Evolutionary conservation across 805 yeast species (phyloP).

Genomic region (Metschnikowia similis): DNA sequence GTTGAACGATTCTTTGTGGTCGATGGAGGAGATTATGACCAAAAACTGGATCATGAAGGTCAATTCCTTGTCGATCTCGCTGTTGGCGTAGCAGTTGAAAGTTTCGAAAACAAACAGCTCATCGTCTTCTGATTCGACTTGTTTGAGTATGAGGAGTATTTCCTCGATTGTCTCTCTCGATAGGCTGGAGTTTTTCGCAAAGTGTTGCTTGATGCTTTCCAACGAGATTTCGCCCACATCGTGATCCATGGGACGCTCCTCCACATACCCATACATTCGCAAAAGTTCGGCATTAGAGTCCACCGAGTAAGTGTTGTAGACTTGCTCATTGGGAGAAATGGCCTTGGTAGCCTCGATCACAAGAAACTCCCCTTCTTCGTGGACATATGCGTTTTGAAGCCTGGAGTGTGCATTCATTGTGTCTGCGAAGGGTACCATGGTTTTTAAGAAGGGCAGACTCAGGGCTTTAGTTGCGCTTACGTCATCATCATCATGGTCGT

Average conservation of each 20-base stretch:
- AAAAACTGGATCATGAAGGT: slow-evolving; percentile 51
- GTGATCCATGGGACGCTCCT: slow-evolving; percentile 60
- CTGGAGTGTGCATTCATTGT: slow-evolving; percentile 82
- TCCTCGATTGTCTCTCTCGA: slow-evolving; percentile 29
- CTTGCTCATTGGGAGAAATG: slow-evolving; percentile 65
- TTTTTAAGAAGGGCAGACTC: slow-evolving; percentile 46
- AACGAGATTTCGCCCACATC: slow-evolving; percentile 79
- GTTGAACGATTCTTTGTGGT: slow-evolving; percentile 22
- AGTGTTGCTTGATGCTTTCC: slow-evolving; percentile 34
- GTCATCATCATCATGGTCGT: slow-evolving; percentile 15
- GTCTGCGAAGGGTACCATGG: slow-evolving; percentile 94
- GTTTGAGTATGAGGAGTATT: slow-evolving; percentile 27
- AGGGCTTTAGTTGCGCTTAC: background rate
- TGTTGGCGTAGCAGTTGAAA: slow-evolving; percentile 57
- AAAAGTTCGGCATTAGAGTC: slow-evolving; percentile 87
- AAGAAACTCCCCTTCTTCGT: slow-evolving; percentile 45
- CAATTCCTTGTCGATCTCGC: slow-evolving; percentile 59
- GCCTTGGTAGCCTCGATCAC: slow-evolving; percentile 67
- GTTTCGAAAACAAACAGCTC: slow-evolving; percentile 46
- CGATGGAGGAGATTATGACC: slow-evolving; percentile 28
- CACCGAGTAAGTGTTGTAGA: slow-evolving; percentile 86
- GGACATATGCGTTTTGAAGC: slow-evolving; percentile 68
- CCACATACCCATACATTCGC: slow-evolving; percentile 90
- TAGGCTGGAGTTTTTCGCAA: slow-evolving; percentile 20
- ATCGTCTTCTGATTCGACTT: slow-evolving; percentile 36